phyloP scores from a whole-genome alignment of 1,284 basidiomycete species.

The Ustanciosporium gigantosporum region DNA sequence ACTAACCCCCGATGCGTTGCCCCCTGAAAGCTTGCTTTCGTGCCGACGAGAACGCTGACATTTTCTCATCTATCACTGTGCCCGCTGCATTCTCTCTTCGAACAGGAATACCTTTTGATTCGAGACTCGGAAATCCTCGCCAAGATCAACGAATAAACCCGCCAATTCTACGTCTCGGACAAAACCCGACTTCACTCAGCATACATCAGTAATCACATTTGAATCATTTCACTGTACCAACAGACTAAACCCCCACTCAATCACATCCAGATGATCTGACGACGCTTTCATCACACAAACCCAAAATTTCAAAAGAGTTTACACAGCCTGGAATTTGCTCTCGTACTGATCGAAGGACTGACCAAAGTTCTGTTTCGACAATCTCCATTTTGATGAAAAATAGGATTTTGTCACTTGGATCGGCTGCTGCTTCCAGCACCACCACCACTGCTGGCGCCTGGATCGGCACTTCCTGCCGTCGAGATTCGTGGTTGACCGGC shows the following conservation, averaged over 20 bases:
- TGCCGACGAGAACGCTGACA: background rate
- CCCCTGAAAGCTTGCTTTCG: background rate
- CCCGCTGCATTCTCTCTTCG: background rate
- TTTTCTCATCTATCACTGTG: background rate
- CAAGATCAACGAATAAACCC: slow-evolving; percentile 88
- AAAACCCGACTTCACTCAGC: background rate
- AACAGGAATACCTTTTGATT: slow-evolving; percentile 83
- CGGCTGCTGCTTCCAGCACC: no score
- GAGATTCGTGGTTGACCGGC: no score
- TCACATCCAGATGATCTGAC: no score
- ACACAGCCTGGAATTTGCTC: no score
- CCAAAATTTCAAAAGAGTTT: no score
- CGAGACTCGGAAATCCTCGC: slow-evolving; percentile 94
- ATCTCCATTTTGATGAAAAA: no score
- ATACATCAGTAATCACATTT: background rate
- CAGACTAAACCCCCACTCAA: slow-evolving; percentile 2
- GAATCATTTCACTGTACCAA: no score
- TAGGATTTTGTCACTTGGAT: no score
- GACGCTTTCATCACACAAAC: no score
- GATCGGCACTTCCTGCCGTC: no score
- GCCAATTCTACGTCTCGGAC: background rate
- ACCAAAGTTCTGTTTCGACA: background rate
- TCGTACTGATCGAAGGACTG: no score
- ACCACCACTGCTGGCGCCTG: no score
- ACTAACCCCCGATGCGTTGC: background rate